Conservation (phyloP, 192 early-diverging fungal genomes). For the Piromyces finnis region DNA sequence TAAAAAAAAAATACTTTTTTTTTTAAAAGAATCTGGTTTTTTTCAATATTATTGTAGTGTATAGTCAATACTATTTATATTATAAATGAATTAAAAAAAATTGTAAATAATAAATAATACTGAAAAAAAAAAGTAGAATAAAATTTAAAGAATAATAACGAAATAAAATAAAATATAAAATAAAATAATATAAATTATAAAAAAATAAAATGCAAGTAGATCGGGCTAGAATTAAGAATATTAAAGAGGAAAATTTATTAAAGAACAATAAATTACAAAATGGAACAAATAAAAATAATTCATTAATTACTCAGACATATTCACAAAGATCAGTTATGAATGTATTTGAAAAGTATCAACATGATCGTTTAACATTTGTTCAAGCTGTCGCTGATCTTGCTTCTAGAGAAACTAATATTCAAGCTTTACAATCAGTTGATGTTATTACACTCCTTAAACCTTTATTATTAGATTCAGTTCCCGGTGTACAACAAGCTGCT, state of each 20-base stretch:
- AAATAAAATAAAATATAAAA: not conserved
- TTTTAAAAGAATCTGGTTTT: too few relatives aligned
- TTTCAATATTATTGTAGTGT: too few relatives aligned
- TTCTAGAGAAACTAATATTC: constrained; percentile 31
- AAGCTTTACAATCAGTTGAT: constrained; percentile 24
- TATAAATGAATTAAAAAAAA: too few relatives aligned
- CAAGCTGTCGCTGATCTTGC: constrained; percentile 37
- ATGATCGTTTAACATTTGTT: constrained; percentile 30
- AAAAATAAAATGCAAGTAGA: not conserved
- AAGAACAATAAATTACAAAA: not conserved
- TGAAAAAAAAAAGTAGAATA: too few relatives aligned
- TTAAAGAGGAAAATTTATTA: not conserved
- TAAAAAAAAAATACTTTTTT: too few relatives aligned
- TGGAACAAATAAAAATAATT: not conserved
- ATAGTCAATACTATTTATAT: too few relatives aligned
- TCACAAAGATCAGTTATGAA: constrained; percentile 13
- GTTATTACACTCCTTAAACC: constrained; percentile 30
- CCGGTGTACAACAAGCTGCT: constrained; percentile 39
- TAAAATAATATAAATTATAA: not conserved
- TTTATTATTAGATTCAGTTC: constrained; percentile 26
- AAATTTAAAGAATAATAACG: too few relatives aligned
- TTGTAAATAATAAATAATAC: too few relatives aligned
- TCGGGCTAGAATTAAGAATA: not conserved
- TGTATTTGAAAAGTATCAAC: constrained; percentile 38
- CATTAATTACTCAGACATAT: not conserved